Evolutionary conservation across 768 basidiomycete genomes (phyloP).

Genomic region (Psilocybe tampanensis): DNA sequence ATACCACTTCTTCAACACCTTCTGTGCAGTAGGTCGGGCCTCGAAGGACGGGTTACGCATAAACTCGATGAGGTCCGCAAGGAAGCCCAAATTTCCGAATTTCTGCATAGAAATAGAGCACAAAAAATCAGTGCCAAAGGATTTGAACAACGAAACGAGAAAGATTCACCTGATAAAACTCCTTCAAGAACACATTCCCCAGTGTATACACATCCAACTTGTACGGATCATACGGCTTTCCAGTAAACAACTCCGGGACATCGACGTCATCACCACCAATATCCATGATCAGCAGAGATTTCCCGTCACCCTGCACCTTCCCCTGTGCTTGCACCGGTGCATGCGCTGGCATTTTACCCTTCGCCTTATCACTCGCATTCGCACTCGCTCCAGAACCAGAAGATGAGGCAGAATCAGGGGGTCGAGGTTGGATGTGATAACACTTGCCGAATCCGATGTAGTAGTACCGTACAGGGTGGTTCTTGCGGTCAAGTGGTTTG

Average conservation of each 20-base stretch:
- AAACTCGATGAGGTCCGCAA: conserved; percentile 24
- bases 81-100: conserved; percentile 28
- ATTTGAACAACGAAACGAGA: not conserved
- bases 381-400: not conserved
- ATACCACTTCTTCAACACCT: conserved; percentile 27
- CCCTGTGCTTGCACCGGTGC: not conserved
- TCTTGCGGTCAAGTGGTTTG: conserved; percentile 30
- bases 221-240: conserved; percentile 27
- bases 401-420: not conserved
- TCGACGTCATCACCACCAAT: conserved; percentile 27
- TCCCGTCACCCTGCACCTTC: not conserved
- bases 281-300: conserved; percentile 5
- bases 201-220: conserved; percentile 33
- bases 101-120: conserved; percentile 12
- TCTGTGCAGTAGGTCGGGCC: conserved; percentile 24
- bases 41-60: conserved; percentile 27
- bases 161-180: conserved; percentile 23
- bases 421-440: conserved; percentile 20
- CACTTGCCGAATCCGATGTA: conserved; percentile 38
- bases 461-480: conserved; percentile 38
- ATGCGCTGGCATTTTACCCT: not conserved
- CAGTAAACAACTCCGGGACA: conserved; percentile 25
- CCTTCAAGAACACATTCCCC: conserved; percentile 29
- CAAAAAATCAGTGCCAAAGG: not conserved
- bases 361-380: not conserved